These are phyloP conservation scores for Neoscytalidium dimidiatum DNA, from an alignment of 2,329 filamentous ascomycete genomes.

Conservation along the genomic window DNA sequence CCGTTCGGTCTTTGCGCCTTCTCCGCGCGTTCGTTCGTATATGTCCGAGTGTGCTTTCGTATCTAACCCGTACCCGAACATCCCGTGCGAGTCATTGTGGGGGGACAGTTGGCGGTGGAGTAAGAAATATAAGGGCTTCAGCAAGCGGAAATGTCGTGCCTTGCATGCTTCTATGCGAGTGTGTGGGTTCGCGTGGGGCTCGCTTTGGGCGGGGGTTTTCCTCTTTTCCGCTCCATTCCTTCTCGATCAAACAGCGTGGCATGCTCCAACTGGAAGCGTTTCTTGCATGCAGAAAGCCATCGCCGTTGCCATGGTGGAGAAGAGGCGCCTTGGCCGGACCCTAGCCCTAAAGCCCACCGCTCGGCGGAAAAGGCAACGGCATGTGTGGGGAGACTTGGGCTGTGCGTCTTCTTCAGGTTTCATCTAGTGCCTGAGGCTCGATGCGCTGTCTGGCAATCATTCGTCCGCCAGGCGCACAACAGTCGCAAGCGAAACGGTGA, in stretches of 20 bases:
- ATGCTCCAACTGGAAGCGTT: constrained; percentile 7
- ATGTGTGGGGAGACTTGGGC: background rate
- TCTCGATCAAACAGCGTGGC: constrained; percentile 1
- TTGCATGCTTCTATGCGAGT: background rate
- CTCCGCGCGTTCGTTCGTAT: background rate
- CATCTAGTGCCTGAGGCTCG: constrained; percentile 10
- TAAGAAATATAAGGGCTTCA: background rate
- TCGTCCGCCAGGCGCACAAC: background rate
- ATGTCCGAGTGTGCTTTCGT: background rate
- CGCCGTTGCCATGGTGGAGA: background rate
- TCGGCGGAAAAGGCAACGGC: background rate
- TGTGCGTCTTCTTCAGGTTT: background rate
- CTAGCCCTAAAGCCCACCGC: background rate
- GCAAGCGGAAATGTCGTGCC: constrained; percentile 2
- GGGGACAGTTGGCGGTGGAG: background rate
- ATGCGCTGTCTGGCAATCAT: constrained; percentile 12
- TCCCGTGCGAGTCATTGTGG: background rate
- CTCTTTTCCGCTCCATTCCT: background rate
- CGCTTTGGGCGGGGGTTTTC: background rate
- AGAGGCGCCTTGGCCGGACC: too few species aligned
- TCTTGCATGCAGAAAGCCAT: background rate
- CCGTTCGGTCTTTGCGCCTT: background rate
- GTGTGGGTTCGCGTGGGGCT: background rate
- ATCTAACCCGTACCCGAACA: background rate
- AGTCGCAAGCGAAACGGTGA: constrained; percentile 1